Base-by-base conservation (phyloP, 768 basidiomycete genomes). In the Suillus paluster region DNA sequence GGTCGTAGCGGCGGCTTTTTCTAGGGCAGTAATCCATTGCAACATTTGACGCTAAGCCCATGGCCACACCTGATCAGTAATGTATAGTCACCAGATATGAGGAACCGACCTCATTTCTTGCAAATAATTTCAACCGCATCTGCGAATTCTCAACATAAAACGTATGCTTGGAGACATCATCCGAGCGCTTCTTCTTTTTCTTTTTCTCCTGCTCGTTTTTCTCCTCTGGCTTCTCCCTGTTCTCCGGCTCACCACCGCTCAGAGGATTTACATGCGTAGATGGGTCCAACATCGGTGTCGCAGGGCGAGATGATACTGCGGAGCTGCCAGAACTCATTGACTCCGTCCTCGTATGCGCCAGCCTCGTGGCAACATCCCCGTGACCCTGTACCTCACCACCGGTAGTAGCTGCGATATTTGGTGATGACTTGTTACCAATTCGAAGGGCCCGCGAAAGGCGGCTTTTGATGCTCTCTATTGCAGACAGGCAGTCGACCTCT, bases 91-190 rank as follows among this genome's bases (percentile, higher is more conserved):
- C 5, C 27, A 4, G 10, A 45, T 2, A 17, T 48, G 59, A 49
- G 50, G 41, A 34, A 55, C 81, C 54, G 49, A 91, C 93, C 78
- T 97, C 93, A 71, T 90, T 97, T 71, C 87, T 88, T 9, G 97
- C 95, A 62, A 86, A 87, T 15, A 98, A 73, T 75, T 96, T 95
- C 66, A 99, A 76, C 59, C 86, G 84, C 83, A 91, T 88, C 75
- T 99, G 97, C 9, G 94, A 89, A 71, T 97, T 98, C 64, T 89
- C 82, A 62, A 99, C 85, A 69, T 92, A 97, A 75, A 99, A 99
- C 1, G 94, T 97, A 75, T 99, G 97, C 67, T 92, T 94, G 44
- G 91, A 93, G 6, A 95, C 90, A 61, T 92, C 89, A 41, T 80
- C 80, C 1, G 75, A 68, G 58, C 76, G 73, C 73, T 79, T 83